Conservation (phyloP, 495 filamentous ascomycete species). For the Parathielavia appendiculata region DNA sequence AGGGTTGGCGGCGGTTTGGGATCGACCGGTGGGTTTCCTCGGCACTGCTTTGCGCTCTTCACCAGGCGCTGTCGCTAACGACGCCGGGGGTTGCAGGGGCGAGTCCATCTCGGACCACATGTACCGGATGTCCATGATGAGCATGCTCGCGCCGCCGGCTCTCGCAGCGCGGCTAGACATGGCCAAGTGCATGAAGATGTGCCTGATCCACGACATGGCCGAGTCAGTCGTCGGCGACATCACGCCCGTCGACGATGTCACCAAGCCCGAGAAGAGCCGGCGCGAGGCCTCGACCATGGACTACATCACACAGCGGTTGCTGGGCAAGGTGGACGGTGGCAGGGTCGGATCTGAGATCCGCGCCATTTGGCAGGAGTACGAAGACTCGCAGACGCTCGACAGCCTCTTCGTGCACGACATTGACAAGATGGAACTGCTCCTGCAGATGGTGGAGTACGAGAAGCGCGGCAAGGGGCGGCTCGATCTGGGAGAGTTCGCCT, state of each 20-base stretch:
- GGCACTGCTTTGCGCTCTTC: not conserved
- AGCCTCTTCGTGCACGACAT: conserved; percentile 90
- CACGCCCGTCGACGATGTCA: conserved; percentile 74
- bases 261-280: conserved; percentile 72
- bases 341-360: conserved; percentile 61
- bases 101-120: conserved; percentile 98
- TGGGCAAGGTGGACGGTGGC: conserved; percentile 69
- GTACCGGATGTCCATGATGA: conserved; percentile 98
- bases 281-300: conserved; percentile 87
- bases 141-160: conserved; percentile 81
- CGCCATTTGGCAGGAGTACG: conserved; percentile 87
- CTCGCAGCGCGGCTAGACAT: conserved; percentile 67
- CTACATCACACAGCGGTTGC: conserved; percentile 65
- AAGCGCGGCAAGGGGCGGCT: conserved; percentile 55
- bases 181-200: conserved; percentile 83
- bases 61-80: conserved; percentile 7
- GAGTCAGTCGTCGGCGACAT: conserved; percentile 93
- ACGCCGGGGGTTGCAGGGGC: conserved; percentile 28
- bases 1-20: conserved; percentile 88
- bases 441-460: conserved; percentile 98
- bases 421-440: conserved; percentile 88
- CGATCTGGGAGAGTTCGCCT: conserved; percentile 79
- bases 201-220: conserved; percentile 95
- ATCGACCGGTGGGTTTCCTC: conserved; percentile 51
- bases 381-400: conserved; percentile 75